Base-by-base conservation (phyloP, 2,329 filamentous ascomycete genomes). In the Diaporthe citrichinensis region DNA sequence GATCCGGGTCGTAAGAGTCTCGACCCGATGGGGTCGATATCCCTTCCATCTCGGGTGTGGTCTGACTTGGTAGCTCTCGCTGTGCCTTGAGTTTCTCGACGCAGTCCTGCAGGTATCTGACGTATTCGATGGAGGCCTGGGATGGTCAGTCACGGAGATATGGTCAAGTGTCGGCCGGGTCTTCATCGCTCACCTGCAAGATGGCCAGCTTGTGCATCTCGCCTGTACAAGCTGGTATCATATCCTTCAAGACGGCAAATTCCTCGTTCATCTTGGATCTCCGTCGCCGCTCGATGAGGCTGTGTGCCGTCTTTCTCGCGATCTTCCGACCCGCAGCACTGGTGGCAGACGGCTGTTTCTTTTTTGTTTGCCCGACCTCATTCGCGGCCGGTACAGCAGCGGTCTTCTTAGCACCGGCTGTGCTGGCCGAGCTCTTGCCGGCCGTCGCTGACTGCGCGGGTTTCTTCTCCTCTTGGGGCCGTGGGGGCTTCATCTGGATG, bases 261-360 rank as follows among this genome's bases (percentile, higher is more conserved):
- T 98, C 97, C 83, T 98, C 96, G 80, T 99, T 98, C 96, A 98
- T 99, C 87, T 98, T 99, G 17, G 95, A 98, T 77, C 97, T 89
- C 80, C 97, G 88, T 75, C 96, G 88, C 61, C 97, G 89, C 86
- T 99, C 97, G 79, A 98, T 99, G 78, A 98, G 86, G 81, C 95
- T 98, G 82, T 99, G 97, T 15, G 97, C 97, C 2, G 96, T 98
- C 86, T 98, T 98, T 78, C 97, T 91, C 8, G 97, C 96, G 79
- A 97, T 97, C 87, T 98, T 98, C 74, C 95, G 90, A n/a, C 95
- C 95, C 0, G 96, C 95, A 1, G 94, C 94, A 79, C 94, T 98
- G 8, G 93, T 94, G 1, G 91, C 90, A 71, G 91, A 92, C 1
- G 92, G 90, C 80, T 95, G 92, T 86, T 96, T 98, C 87, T 92